A percentile compares a stretch with the other conserved stretches of the same genome.
phyloP scores from a whole-genome alignment of 345 rosid species.

The Aquilaria yunnanensis region DNA sequence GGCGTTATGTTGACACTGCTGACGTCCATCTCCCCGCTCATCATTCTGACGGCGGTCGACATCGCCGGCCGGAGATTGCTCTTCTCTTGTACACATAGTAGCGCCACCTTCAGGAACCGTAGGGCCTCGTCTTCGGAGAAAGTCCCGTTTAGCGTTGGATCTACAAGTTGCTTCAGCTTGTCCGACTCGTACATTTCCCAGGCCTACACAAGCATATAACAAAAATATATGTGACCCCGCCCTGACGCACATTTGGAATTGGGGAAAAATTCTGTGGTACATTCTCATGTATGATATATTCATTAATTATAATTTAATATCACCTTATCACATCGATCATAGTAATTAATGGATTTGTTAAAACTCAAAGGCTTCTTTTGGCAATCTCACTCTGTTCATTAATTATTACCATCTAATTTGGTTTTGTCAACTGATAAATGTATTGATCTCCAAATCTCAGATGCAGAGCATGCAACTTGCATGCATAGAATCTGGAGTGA shows the following conservation, averaged over 20 bases:
- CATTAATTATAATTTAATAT: too few species aligned
- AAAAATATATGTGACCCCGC: too few species aligned
- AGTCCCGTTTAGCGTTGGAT: constrained; percentile 17
- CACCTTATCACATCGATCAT: too few species aligned
- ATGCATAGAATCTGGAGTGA: too few species aligned
- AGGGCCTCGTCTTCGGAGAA: constrained; percentile 20
- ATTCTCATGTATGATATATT: not conserved
- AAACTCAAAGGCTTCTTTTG: too few species aligned
- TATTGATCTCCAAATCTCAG: too few species aligned
- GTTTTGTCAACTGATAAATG: too few species aligned
- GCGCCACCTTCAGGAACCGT: constrained; percentile 18
- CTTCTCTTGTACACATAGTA: constrained; percentile 31
- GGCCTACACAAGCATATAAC: constrained; percentile 18
- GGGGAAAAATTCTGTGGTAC: not conserved
- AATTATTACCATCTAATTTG: too few species aligned
- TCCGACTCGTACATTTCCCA: constrained; percentile 26
- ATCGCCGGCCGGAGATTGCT: constrained; percentile 19
- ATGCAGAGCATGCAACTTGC: too few species aligned
- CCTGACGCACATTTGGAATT: too few species aligned
- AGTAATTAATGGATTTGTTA: too few species aligned
- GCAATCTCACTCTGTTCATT: too few species aligned
- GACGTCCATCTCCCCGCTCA: constrained; percentile 20
- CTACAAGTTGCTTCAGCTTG: constrained; percentile 19
- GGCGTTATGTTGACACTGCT: not conserved
- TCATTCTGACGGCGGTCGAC: constrained; percentile 24